Percentiles rank a stretch among this genome's conserved stretches.
Evolutionary conservation across 441 rosid species (phyloP).

Genomic region (Biscutella laevigata): DNA sequence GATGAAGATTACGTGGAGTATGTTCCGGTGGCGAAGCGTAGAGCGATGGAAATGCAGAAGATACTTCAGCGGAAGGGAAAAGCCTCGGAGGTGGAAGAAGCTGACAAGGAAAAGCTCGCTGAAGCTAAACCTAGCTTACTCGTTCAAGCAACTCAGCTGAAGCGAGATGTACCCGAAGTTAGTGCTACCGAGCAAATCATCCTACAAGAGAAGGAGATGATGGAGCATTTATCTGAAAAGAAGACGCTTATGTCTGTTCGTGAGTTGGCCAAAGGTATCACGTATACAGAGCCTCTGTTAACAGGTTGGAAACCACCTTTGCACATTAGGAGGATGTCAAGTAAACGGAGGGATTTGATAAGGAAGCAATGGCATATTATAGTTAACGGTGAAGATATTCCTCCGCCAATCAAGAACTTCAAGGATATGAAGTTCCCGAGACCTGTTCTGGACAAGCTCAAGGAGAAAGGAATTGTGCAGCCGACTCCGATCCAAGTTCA

Average conservation of each 20-base stretch:
- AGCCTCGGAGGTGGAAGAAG: constrained; percentile 45
- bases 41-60: constrained; percentile 64
- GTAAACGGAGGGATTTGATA: constrained; percentile 50
- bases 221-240: constrained; percentile 68
- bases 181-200: constrained; percentile 67
- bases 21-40: constrained; percentile 72
- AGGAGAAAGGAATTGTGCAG: constrained; percentile 84
- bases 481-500: constrained; percentile 94
- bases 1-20: constrained; percentile 74
- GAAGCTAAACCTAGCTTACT: constrained; percentile 88
- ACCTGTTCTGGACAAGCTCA: constrained; percentile 55
- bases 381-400: constrained; percentile 79
- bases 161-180: constrained; percentile 55
- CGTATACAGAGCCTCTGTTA: constrained; percentile 55
- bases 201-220: constrained; percentile 88
- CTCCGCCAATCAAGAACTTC: constrained; percentile 70
- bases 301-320: constrained; percentile 84
- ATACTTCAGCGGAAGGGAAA: constrained; percentile 75
- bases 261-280: constrained; percentile 85
- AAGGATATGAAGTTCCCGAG: constrained; percentile 78
- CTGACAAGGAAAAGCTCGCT: constrained; percentile 50
- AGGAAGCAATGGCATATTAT: constrained; percentile 90
- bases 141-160: constrained; percentile 81
- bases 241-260: constrained; percentile 83
- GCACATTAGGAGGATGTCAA: constrained; percentile 48